Base-by-base conservation (phyloP, 441 rosid genomes). In the Sinapis alba region DNA sequence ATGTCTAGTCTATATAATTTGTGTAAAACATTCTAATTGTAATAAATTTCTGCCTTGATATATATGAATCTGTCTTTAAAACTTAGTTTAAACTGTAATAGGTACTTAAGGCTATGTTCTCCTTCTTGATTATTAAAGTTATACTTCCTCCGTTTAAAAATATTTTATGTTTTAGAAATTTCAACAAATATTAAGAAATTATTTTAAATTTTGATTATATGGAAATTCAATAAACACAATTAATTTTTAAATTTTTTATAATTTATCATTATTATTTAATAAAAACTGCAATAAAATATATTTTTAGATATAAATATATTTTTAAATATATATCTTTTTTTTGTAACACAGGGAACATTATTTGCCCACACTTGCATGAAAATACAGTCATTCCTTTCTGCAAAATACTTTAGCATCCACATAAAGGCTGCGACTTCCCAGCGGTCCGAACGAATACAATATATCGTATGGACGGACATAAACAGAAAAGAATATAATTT, bases 401-500 rank as follows among this genome's bases (percentile, higher is more conserved):
- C 13, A 30, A 45, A 60, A 16, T 51, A 18, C 19, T 10, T 68
- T 18, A 32, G 41, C 38, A 34, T 50, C 54, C 73, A 60, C 56
- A 5, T 60, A 34, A 47, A 67, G 21, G 67, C 41, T 32, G 12
- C 43, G 41, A 60, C 73, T 67, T 74, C 58, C 32, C 38, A 38
- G 53, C 36, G 8, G 38, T 51, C 23, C n/a, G 27, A 72, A 53
- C 32, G 60, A 28, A 24, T 63, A 71, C 28, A 24, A 5, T 10
- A 7, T 27, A 58, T 11, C 63, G 54, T 65, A 73, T 73, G 71
- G 66, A 73, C 58, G 43, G 47, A 0, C 30, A 41, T 50, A n/a
- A 59, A 28, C 36, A 59, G 10, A 53, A 21, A 27, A 56, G 28
- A 61, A 61, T 23, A 23, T 13, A n/a, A 38, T 15, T 28, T 23